Evolutionary conservation across 805 yeast species (phyloP).

Genomic region (Teunomyces aglyptinius): DNA sequence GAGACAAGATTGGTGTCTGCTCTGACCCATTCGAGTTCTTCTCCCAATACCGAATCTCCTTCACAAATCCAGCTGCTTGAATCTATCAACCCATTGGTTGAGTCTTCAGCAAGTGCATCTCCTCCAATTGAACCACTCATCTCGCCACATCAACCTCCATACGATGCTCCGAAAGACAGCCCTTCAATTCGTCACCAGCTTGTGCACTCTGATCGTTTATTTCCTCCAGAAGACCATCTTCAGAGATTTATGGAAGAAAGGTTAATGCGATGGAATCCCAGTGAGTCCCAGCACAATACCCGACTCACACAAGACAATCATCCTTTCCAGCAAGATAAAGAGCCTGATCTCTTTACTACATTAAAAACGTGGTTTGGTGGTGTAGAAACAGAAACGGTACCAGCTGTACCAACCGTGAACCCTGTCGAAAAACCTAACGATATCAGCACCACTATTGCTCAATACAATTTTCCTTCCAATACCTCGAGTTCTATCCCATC

Average conservation of each 20-base stretch:
- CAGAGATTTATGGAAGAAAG: slow-evolving; percentile 31
- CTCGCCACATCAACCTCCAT: slow-evolving; percentile 24
- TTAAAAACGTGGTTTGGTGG: slow-evolving; percentile 2
- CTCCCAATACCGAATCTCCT: background rate
- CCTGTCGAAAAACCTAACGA: background rate
- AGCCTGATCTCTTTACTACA: background rate
- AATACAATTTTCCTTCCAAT: background rate
- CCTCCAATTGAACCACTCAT: slow-evolving; percentile 3
- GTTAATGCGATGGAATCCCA: slow-evolving; percentile 31
- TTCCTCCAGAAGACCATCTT: slow-evolving; percentile 16
- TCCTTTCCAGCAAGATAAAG: slow-evolving; percentile 24
- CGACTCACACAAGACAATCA: slow-evolving; percentile 24
- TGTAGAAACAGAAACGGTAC: background rate
- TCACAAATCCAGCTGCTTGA: background rate
- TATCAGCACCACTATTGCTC: background rate
- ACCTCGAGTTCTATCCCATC: slow-evolving; percentile 1
- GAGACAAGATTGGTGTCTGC: too few species aligned
- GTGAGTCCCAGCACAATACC: slow-evolving; percentile 32
- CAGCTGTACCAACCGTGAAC: background rate
- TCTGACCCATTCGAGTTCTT: too few species aligned
- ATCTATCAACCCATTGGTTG: background rate
- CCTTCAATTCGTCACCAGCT: slow-evolving; percentile 10
- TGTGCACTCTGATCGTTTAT: slow-evolving; percentile 6
- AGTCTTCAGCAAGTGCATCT: background rate
- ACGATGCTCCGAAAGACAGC: slow-evolving; percentile 7